Evolutionary conservation across 352 stramenopile genomes (phyloP).

Genomic region (Phytopythium chamaehyphon): DNA sequence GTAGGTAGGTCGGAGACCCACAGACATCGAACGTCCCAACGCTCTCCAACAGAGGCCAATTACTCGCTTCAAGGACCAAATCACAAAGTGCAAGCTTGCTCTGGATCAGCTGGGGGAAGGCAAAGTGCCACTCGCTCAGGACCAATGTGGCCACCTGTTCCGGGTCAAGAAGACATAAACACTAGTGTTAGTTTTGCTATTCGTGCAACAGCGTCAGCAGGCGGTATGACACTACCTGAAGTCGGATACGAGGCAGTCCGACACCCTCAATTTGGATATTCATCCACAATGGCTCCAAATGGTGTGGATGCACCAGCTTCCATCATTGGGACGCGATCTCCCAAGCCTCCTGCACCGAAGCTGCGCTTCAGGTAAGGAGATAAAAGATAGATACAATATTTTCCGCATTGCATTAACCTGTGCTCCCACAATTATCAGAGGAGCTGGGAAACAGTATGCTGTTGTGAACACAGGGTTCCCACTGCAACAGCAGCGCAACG

Average conservation of each 20-base stretch:
- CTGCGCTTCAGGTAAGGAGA: constrained; percentile 43
- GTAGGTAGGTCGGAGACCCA: neutral
- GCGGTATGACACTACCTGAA: neutral
- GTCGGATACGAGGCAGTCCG: neutral
- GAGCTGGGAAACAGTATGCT: constrained; percentile 52
- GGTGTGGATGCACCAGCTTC: neutral
- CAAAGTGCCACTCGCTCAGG: neutral
- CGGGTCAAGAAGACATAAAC: neutral
- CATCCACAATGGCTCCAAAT: neutral
- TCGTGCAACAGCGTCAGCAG: neutral
- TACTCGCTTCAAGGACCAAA: neutral
- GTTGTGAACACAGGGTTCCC: constrained; percentile 30
- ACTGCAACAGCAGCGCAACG: constrained; percentile 7
- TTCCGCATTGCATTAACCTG: too few species aligned
- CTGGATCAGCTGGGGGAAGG: neutral
- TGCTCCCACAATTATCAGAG: constrained; percentile 14
- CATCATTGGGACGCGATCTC: constrained; percentile 21
- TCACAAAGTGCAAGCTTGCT: too few species aligned
- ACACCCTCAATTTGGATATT: neutral
- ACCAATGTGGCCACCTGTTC: neutral
- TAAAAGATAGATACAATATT: too few species aligned
- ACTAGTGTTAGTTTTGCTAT: neutral
- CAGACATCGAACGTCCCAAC: neutral
- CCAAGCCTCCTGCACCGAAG: constrained; percentile 33
- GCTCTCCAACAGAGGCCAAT: neutral